A percentile compares a stretch with the other conserved stretches of the same genome.
phyloP scores from a whole-genome alignment of 345 rosid species.

The Noccaea bulbosa region DNA sequence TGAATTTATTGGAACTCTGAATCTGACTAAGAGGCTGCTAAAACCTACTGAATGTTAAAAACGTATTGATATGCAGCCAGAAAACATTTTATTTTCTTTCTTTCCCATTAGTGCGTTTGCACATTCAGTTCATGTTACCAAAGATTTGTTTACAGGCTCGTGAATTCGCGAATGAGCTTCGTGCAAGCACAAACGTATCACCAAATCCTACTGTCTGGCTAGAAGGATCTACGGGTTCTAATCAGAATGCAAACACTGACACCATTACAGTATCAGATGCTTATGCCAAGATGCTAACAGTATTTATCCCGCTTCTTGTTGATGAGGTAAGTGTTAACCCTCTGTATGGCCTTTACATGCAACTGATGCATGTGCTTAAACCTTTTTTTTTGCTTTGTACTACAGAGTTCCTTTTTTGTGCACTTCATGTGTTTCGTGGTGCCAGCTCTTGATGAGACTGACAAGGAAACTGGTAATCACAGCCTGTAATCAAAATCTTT shows the following conservation, averaged over 20 bases:
- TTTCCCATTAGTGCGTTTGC: too few species aligned
- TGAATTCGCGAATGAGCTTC: constrained; percentile 92
- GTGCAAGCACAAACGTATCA: constrained; percentile 90
- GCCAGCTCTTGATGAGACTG: constrained; percentile 68
- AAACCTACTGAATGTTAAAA: too few species aligned
- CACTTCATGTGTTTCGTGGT: constrained; percentile 89
- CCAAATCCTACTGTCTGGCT: constrained; percentile 84
- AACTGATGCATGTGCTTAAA: too few species aligned
- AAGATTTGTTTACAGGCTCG: constrained; percentile 59
- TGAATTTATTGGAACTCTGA: too few species aligned
- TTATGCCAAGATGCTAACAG: constrained; percentile 83
- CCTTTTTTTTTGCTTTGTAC: too few species aligned
- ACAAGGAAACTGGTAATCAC: constrained; percentile 60
- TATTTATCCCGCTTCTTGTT: constrained; percentile 85
- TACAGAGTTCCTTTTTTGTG: constrained; percentile 88
- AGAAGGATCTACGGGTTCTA: constrained; percentile 59
- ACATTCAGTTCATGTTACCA: too few species aligned
- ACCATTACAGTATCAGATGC: constrained; percentile 86
- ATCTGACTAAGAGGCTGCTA: too few species aligned
- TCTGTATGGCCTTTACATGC: too few species aligned
- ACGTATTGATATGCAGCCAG: too few species aligned
- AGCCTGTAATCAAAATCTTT: too few species aligned
- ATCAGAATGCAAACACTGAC: constrained; percentile 58
- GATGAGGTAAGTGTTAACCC: constrained; percentile 57
- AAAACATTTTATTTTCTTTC: too few species aligned